Conservation (phyloP, 2,329 filamentous ascomycete genomes). For the Pseudocercospora fuligena region DNA sequence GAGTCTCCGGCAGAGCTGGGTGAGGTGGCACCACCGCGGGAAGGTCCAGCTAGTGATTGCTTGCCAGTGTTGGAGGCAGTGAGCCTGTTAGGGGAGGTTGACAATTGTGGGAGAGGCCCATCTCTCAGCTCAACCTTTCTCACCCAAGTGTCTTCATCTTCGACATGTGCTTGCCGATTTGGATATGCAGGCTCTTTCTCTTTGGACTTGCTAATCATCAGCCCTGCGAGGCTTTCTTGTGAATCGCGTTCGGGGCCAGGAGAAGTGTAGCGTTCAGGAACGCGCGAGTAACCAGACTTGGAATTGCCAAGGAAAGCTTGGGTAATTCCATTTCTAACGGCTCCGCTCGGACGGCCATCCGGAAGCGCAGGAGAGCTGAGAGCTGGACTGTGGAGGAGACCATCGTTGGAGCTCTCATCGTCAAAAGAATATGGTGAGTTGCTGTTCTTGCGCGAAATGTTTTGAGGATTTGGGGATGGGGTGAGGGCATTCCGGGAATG, state of each 20-base stretch:
- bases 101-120: constrained; percentile 14
- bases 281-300: constrained; percentile 38
- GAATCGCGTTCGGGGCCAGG: constrained; percentile 35
- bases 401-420: constrained; percentile 39
- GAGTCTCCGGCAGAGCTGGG: constrained; percentile 33
- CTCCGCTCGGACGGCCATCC: constrained; percentile 31
- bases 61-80: constrained; percentile 16
- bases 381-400: constrained; percentile 35
- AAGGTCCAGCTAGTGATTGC: constrained; percentile 18
- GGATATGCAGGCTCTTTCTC: constrained; percentile 28
- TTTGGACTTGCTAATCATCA: constrained; percentile 27
- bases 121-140: constrained; percentile 33
- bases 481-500: constrained; percentile 37
- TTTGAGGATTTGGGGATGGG: constrained; percentile 33
- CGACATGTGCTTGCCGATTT: constrained; percentile 34
- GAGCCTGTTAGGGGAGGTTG: constrained; percentile 19
- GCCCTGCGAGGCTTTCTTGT: constrained; percentile 26
- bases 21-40: constrained; percentile 29
- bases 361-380: constrained; percentile 35
- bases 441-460: constrained; percentile 29
- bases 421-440: constrained; percentile 41
- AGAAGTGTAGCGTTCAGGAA: constrained; percentile 37
- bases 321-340: constrained; percentile 31
- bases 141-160: constrained; percentile 36
- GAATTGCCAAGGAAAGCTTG: constrained; percentile 36